Conservation (phyloP, 2,329 filamentous ascomycete genomes). For the Macrophomina tecta region DNA sequence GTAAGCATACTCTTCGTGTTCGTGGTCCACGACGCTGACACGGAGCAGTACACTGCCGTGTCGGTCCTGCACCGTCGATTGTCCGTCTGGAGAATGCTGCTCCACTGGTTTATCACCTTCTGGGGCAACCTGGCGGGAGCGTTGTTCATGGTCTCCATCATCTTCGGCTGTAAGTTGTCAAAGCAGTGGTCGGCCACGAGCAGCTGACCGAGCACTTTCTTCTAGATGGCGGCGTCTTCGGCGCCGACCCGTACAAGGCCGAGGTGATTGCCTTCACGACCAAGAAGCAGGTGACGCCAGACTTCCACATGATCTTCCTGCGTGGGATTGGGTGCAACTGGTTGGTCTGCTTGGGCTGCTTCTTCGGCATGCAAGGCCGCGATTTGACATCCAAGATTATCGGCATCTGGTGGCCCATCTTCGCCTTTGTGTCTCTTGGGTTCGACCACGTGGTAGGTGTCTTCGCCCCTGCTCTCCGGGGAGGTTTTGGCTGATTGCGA, state of each 20-base stretch:
- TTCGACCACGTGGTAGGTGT: conserved; percentile 35
- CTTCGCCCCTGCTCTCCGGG: no score
- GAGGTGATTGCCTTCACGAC: conserved; percentile 33
- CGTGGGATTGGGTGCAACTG: conserved; percentile 36
- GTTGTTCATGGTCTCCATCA: conserved; percentile 55
- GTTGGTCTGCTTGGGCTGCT: conserved; percentile 36
- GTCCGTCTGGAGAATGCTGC: conserved; percentile 43
- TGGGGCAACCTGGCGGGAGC: conserved; percentile 57
- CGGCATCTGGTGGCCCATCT: conserved; percentile 38
- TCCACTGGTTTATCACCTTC: conserved; percentile 56
- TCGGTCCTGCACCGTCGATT: conserved; percentile 36
- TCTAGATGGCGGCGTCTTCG: conserved; percentile 53
- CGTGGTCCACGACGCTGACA: neutral
- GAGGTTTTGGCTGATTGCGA: neutral
- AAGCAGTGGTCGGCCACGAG: conserved; percentile 28
- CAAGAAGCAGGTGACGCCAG: conserved; percentile 33
- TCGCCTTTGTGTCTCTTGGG: conserved; percentile 36
- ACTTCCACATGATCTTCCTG: conserved; percentile 34
- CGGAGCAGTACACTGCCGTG: conserved; percentile 28
- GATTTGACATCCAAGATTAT: conserved; percentile 35
- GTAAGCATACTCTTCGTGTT: neutral
- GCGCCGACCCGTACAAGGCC: conserved; percentile 32
- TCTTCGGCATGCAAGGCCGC: conserved; percentile 34
- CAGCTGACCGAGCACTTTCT: conserved; percentile 32
- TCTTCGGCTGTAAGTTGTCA: conserved; percentile 48